Evolutionary conservation across 768 basidiomycete species (phyloP), one percentile per base, ranked within the genome.

Genomic region (Chiua virens): DNA sequence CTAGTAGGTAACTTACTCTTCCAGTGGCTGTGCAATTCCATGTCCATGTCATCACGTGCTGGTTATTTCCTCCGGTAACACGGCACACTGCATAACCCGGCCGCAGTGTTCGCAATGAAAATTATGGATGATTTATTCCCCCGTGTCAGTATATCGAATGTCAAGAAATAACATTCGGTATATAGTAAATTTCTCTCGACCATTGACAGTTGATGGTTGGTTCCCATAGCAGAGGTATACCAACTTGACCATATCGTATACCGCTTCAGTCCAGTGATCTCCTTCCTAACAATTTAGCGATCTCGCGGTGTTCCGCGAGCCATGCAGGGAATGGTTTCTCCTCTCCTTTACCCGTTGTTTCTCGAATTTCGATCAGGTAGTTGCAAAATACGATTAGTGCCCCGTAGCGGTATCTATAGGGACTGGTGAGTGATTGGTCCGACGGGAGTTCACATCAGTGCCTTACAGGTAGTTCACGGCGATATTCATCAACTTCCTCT

Each of bases 311-410:
- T 63, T 88, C 86, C 45, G 75, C 77, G 48, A 95, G 75, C 94
- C 94, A 96, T 38, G 77, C 78, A 3, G 89, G 84, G 72, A 97
- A 96, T 3, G 85, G 81, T 10, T 72, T 70, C 38, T 69, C 66
- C 41, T 65, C 66, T 13, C 64, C 65, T 43, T 72, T 55, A 11
- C 56, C 72, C 28, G 72, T 71, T 58, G 73, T 73, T 55, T 73
- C 72, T 43, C 70, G 67, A 55, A 64, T 67, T 69, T 96, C 93
- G 46, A 98, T 85, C 57, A 98, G 77, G 68, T 96, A 98, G 66
- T 97, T 94, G 42, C 97, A 89, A 52, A 99, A 91, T 5, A 92
- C 92, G 59, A 98, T 96, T 30, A 97, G 76, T 4, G 90, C 85
- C 8, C 89, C 96, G 63, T 98, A 97, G 55, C 87, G 86, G 65